Base-by-base conservation (phyloP, 345 rosid species). In the Euphorbia pulcherrima region DNA sequence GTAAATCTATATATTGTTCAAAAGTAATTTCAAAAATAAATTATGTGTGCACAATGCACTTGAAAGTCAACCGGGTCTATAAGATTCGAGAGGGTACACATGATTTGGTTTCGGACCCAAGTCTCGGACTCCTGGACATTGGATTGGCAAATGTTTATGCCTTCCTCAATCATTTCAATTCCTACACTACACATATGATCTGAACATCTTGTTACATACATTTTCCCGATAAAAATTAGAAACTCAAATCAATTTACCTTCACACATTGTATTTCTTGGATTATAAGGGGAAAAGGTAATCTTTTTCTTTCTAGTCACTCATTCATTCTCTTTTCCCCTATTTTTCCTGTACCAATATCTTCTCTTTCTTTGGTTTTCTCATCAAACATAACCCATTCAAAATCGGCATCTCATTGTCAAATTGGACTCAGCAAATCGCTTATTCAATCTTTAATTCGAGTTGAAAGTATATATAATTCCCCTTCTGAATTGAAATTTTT, bases 61-160 rank as follows among this genome's bases (percentile, higher is more conserved):
- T 33, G 3, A 33, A 33, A 33, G 37, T 33, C 37, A 33, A 33
- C 37, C 16, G 59, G 59, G 23, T 58, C 41, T 18, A 58, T 21
- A 58, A 30, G 40, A 29, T 29, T 58, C 62, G 35, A 17, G 6
- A 12, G 60, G 27, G 44, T 39, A 23, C 41, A 0, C 0, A 18
- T 8, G 28, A 37, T 20, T 60, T 5, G 27, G 4, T 62, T 23
- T 21, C 35, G 53, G 51, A 44, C 52, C 52, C 66, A 58, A 23
- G 51, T 62, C 52, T 53, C 33, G 24, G n/a, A 23, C 24, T 24
- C 66, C 14, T 26, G 66, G 66, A 40, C 46, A 46, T 39, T 41
- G 26, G 48, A 0, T 2, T 11, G 11, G 44, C 1, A 39, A 39
- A 39, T 39, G 6, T 5, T 39, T 12, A 39, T 39, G 1, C 44